A percentile compares a stretch with the other conserved stretches of the same genome.
phyloP scores from a whole-genome alignment of 2,329 filamentous ascomycete species.

The Didymella sp. region DNA sequence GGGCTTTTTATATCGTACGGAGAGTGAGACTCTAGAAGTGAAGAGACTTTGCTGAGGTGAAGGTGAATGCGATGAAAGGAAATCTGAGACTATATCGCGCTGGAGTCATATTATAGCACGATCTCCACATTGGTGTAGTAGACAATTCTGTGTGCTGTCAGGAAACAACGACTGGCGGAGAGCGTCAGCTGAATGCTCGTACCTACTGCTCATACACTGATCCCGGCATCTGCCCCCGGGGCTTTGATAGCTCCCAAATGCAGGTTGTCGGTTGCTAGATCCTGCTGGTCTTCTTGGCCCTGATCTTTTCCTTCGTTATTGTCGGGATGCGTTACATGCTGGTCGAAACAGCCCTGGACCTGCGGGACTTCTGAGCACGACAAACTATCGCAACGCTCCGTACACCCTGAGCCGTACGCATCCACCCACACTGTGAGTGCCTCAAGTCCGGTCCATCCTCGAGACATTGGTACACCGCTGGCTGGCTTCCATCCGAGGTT shows the following conservation, averaged over 20 bases:
- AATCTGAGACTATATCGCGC: too few relatives aligned
- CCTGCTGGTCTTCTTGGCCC: not conserved
- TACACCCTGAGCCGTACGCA: not conserved
- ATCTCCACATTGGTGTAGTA: not conserved
- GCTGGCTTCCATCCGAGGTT: constrained; percentile 11
- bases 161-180: not conserved
- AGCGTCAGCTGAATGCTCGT: not conserved
- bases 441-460: constrained; percentile 17
- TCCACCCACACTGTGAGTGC: constrained; percentile 14
- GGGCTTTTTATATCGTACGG: not conserved
- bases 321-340: not conserved
- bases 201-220: not conserved
- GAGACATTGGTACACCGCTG: not conserved
- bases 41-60: not conserved
- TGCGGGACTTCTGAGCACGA: constrained; percentile 12
- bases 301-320: not conserved
- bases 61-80: not conserved
- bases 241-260: constrained; percentile 12
- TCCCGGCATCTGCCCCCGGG: constrained; percentile 2
- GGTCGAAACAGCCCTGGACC: constrained; percentile 10
- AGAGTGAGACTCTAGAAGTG: not conserved
- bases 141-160: not conserved
- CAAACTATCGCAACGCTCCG: constrained; percentile 12
- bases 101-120: not conserved
- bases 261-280: constrained; percentile 2